Evolutionary conservation across 2,329 filamentous ascomycete genomes (phyloP).

Genomic region (Dendryphion nanum): DNA sequence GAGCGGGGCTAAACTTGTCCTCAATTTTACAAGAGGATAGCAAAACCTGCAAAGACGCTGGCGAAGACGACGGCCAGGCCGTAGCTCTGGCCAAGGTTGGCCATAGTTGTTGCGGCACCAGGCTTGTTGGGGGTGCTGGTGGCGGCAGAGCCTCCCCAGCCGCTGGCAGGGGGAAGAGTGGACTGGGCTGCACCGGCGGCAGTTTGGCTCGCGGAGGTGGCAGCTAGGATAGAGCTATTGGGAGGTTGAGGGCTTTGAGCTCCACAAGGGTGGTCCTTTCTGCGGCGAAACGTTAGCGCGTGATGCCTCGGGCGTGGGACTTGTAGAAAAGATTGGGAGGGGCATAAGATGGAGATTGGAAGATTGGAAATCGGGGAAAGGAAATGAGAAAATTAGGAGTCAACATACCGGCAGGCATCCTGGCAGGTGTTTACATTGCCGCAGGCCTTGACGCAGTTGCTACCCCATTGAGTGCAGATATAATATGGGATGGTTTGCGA

Average conservation of each 20-base stretch:
- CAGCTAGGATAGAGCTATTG: constrained; percentile 56
- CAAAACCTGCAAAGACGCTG: constrained; percentile 59
- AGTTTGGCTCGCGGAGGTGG: constrained; percentile 44
- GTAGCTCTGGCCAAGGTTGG: constrained; percentile 57
- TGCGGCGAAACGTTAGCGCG: constrained; percentile 9
- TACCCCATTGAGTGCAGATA: constrained; percentile 69
- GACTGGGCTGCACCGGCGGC: constrained; percentile 24
- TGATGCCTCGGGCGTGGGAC: too few species aligned
- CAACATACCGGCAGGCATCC: constrained; percentile 53
- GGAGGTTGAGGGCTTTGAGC: constrained; percentile 61
- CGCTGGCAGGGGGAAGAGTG: constrained; percentile 28
- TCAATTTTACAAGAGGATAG: constrained; percentile 37
- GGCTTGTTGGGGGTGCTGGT: constrained; percentile 11
- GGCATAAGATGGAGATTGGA: too few species aligned
- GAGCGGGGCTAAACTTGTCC: too few species aligned
- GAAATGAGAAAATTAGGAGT: neutral
- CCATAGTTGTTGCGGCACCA: constrained; percentile 39
- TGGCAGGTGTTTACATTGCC: constrained; percentile 57
- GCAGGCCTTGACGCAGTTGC: constrained; percentile 64
- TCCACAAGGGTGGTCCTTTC: constrained; percentile 68
- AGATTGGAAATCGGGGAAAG: neutral
- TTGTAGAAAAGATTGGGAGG: neutral
- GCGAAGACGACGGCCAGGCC: constrained; percentile 55
- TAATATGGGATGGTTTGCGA: constrained; percentile 76
- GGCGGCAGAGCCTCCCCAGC: constrained; percentile 28